Conservation (phyloP, 2,329 filamentous ascomycete species). For the Scortechinia acanthostroma region DNA sequence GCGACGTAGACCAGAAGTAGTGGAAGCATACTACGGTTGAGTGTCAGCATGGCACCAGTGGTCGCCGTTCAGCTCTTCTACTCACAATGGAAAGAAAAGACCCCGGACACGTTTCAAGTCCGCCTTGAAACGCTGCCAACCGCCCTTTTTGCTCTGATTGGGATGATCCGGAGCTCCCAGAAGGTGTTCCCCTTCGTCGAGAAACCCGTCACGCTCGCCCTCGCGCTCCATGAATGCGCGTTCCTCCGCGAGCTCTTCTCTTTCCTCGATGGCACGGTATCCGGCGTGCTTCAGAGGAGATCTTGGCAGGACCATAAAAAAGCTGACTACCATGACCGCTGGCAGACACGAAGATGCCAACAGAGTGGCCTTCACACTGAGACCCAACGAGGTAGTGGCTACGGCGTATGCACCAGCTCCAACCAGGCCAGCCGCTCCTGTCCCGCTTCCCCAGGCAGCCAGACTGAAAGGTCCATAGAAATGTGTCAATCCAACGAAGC, state of each 20-base stretch:
- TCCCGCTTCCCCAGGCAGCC: conserved; percentile 64
- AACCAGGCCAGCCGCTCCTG: conserved; percentile 63
- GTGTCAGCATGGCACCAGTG: too few relatives aligned
- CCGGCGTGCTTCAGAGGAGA: conserved; percentile 32
- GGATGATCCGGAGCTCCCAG: background rate
- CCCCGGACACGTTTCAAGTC: conserved; percentile 39
- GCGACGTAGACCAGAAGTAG: conserved; percentile 67
- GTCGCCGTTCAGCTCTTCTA: background rate
- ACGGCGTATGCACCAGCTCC: conserved; percentile 64
- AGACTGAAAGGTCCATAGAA: conserved; percentile 65
- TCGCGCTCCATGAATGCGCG: conserved; percentile 11
- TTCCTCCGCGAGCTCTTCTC: conserved; percentile 13
- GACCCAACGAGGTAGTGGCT: conserved; percentile 53
- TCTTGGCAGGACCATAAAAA: conserved; percentile 56
- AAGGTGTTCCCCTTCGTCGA: background rate
- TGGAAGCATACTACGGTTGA: conserved; percentile 55
- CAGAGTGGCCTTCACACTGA: conserved; percentile 51
- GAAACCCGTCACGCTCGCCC: conserved; percentile 5
- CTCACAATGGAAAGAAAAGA: conserved; percentile 39
- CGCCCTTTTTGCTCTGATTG: conserved; percentile 1
- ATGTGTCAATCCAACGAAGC: conserved; percentile 63
- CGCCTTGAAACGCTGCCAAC: conserved; percentile 10
- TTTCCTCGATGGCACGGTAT: conserved; percentile 29
- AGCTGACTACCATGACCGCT: conserved; percentile 55
- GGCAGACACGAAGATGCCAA: conserved; percentile 57